Evolutionary conservation across 2,329 filamentous ascomycete species (phyloP), one percentile per base, ranked within the genome.

Genomic region (Penicillium sp.): DNA sequence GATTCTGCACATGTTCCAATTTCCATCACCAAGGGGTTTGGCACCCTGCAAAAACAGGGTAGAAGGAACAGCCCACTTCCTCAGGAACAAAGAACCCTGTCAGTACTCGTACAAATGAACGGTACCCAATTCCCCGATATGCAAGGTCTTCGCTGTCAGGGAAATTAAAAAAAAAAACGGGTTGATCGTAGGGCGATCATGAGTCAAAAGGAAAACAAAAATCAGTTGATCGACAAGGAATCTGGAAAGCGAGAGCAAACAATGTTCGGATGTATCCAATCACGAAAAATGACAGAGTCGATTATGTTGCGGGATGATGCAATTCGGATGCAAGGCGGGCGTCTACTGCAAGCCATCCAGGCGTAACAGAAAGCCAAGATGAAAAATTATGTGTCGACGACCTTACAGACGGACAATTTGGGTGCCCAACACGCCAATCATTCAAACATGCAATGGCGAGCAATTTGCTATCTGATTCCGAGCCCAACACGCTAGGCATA

Each of bases 261-360:
- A 46, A 49, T 43, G 18, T 49, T 38, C 36, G 36, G 47, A 48
- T 27, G 34, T 52, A 32, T 54, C 52, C 43, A 56, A 61, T 52
- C 42, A 60, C n/a, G 21, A 24, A 47, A 49, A 45, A 14, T 47
- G 50, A 43, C 24, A 43, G 34, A 45, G 27, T 31, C 43, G 44
- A 49, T 36, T 36, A 21, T 48, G 14, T 32, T 43, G 36, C 51
- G 57, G 59, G 54, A 63, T 62, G 58, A 61, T 63, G 59, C 59
- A 61, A 63, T 61, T 38, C 3, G 46, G 24, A 49, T 59, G 61
- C 57, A 63, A 59, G 54, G 54, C 47, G 52, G 49, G 39, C 39
- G 38, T 50, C 47, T 59, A 49, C 59, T 58, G 59, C 61, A 62
- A 58, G 61, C 60, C 50, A 54, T 56, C 34, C 49, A 47, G 47